Evolutionary conservation across 371 early-diverging fungal genomes (phyloP).

Genomic region (Mortierella sp.): DNA sequence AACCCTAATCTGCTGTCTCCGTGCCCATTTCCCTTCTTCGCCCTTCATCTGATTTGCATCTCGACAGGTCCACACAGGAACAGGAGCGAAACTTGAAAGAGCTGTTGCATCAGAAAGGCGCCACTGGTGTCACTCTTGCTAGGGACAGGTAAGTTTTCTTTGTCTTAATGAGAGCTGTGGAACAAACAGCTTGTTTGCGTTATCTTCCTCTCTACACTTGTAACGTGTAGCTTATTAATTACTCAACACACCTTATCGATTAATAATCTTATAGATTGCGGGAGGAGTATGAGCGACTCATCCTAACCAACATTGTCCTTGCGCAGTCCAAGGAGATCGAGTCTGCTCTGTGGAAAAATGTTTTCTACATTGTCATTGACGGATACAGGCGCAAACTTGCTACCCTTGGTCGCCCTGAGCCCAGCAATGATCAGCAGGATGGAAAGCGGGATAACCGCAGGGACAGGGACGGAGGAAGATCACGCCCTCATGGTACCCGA

Average conservation of each 20-base stretch:
- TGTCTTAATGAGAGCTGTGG: not conserved
- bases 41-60: not conserved
- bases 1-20: slow-evolving; percentile 2
- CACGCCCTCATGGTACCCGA: slow-evolving; percentile 37
- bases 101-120: slow-evolving; percentile 43
- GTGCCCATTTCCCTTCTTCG: not conserved
- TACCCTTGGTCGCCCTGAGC: slow-evolving; percentile 39
- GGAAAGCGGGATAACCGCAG: slow-evolving; percentile 18
- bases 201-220: slow-evolving; percentile 22
- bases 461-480: slow-evolving; percentile 25
- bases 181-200: not conserved
- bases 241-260: not conserved
- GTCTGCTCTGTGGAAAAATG: slow-evolving; percentile 65
- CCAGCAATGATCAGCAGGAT: slow-evolving; percentile 22
- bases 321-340: slow-evolving; percentile 66
- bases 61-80: slow-evolving; percentile 35
- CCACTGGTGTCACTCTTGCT: slow-evolving; percentile 43
- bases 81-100: slow-evolving; percentile 46
- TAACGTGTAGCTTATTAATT: slow-evolving; percentile 1
- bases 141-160: slow-evolving; percentile 44
- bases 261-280: slow-evolving; percentile 48
- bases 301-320: slow-evolving; percentile 55
- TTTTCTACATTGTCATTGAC: slow-evolving; percentile 68
- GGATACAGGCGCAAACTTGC: slow-evolving; percentile 63
- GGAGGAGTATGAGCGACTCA: slow-evolving; percentile 57